Evolutionary conservation across 345 rosid genomes (phyloP).

Genomic region (Dovyalis caffra): DNA sequence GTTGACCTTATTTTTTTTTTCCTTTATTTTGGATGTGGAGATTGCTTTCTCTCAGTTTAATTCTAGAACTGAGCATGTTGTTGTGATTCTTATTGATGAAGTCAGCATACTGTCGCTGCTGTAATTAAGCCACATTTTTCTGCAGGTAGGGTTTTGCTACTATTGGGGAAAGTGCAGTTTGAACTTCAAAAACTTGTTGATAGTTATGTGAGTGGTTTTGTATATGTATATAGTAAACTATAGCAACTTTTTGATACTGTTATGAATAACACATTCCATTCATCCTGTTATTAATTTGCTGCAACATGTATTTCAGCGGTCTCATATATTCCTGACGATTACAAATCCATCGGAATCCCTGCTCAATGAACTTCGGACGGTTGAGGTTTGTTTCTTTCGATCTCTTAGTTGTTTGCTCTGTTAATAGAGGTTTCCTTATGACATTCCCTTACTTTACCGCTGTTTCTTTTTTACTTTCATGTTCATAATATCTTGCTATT

Average conservation of each 20-base stretch:
- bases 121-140: conserved; percentile 15
- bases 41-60: background rate
- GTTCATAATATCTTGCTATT: background rate
- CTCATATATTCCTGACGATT: conserved; percentile 71
- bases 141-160: conserved; percentile 66
- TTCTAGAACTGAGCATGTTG: conserved; percentile 3
- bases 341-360: conserved; percentile 92
- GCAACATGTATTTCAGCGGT: conserved; percentile 55
- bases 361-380: conserved; percentile 85
- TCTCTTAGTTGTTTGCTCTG: conserved; percentile 13
- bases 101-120: background rate
- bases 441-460: background rate
- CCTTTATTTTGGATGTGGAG: background rate
- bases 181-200: conserved; percentile 89
- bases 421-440: background rate
- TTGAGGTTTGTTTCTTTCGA: conserved; percentile 70
- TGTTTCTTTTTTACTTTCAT: background rate
- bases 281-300: conserved; percentile 11
- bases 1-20: background rate
- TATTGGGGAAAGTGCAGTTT: conserved; percentile 80
- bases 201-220: conserved; percentile 68
- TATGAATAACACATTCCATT: background rate
- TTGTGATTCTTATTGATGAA: background rate
- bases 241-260: conserved; percentile 1
- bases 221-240: background rate